phyloP scores from a whole-genome alignment of 768 basidiomycete genomes.

The Wakefieldia striispora region DNA sequence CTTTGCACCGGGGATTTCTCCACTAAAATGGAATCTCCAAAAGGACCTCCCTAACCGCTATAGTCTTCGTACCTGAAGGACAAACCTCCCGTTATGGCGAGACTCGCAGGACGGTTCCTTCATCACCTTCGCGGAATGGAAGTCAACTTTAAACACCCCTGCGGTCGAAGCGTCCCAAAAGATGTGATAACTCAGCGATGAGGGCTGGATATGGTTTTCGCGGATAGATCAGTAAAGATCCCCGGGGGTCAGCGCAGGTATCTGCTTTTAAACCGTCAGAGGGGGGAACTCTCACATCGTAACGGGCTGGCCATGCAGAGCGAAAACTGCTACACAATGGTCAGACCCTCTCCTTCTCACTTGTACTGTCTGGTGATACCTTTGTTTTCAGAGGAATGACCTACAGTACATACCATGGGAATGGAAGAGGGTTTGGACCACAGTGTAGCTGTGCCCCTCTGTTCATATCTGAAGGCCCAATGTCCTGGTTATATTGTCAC shows the following conservation, averaged over 20 bases:
- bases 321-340: constrained; percentile 24
- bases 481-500: constrained; percentile 1
- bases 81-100: background rate
- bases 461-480: background rate
- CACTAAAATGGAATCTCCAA: constrained; percentile 1
- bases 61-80: constrained; percentile 1
- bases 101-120: too few relatives aligned
- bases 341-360: constrained; percentile 29
- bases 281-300: background rate
- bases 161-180: background rate
- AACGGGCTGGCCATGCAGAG: constrained; percentile 4
- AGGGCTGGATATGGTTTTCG: background rate
- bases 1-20: background rate
- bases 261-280: constrained; percentile 7
- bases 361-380: constrained; percentile 26
- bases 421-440: constrained; percentile 43
- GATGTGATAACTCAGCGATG: background rate
- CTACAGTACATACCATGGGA: constrained; percentile 46
- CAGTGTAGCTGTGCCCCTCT: constrained; percentile 11
- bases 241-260: background rate
- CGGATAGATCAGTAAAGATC: constrained; percentile 8
- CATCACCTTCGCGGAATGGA: constrained; percentile 3
- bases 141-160: background rate
- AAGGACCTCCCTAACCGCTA: background rate
- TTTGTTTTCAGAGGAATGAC: constrained; percentile 28